Evolutionary conservation across 306 rosid genomes (phyloP), one percentile per base, ranked within the genome.

Genomic region (Ormosia semicastrata): DNA sequence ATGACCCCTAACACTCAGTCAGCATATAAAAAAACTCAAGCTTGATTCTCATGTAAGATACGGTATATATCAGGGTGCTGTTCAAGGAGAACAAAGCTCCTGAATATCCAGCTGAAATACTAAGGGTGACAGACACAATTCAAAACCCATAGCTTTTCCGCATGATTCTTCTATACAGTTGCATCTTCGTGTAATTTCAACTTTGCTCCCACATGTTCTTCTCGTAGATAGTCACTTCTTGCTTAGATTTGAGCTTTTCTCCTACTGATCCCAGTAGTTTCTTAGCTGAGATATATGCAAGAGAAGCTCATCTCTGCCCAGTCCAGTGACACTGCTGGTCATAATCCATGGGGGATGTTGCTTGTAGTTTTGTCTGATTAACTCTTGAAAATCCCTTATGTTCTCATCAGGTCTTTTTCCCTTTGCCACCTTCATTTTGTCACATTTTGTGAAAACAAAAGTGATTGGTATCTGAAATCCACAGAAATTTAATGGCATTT

Each of bases 381-480:
- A 63, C 90, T 93, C 91, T 80, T 88, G 97, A 82, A 95, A 95
- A 6, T 90, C 91, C 82, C 85, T 85, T 56, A 93, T 87, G 85
- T 91, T 95, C 76, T 93, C 97, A 47, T 93, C 97, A 0, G 99
- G 97, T 53, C 90, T 74, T 81, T 89, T 86, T 8, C 97, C 99
- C 86, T 95, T 93, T 69, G 83, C 78, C 24, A 41, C 89, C 87
- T 91, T 95, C 85, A 82, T 73, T 82, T 95, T 95, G 84, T 95
- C 99, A 6, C 98, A 95, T 82, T 95, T 95, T 3, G 99, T 93
- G 90, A 95, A 95, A 62, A 93, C 97, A 54, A 91, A 89, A 41
- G 99, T 95, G 71, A 93, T 64, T 0, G 97, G 98, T 67, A 95
- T 91, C 99, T 93, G 89, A 87, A 81, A 81, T 46, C 49, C 78